Base-by-base conservation (phyloP, 192 early-diverging fungal genomes). In the Entophlyctis luteolus region DNA sequence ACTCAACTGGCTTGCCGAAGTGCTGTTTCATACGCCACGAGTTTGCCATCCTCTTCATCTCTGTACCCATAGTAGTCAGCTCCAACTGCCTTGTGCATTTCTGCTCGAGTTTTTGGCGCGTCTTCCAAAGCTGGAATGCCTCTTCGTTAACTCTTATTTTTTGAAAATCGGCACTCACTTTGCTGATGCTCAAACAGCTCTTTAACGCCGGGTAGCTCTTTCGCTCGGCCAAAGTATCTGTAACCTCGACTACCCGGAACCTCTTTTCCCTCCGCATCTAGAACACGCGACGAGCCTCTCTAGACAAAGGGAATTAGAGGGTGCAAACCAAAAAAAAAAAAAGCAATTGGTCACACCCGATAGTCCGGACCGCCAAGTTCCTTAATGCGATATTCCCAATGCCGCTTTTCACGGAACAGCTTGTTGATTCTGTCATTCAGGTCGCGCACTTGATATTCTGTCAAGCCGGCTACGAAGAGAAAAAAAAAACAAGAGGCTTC, bases 371-470 rank as follows among this genome's bases (percentile, higher is more conserved):
- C 95, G 47, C 95, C 96, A 1, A 99, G 82, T 74, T 94, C 92
- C 55, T 84, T 79, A 62, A 99, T 92, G 38, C 91, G 85, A 49
- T 84, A 75, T 50, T 98, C 96, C 96, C 94, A 98, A 55, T 88
- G 85, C 48, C 86, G 79, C 71, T 97, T 97, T 73, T 94, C 90
- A 33, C 92, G 83, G 72, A 97, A 80, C 34, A 90, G 76, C 73
- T 92, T 93, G 79, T 99, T 99, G 80, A 99, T 96, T 31, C 89
- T 87, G 75, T 99, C 96, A 76, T 99, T 99, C 49, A 94, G 75
- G 66, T 97, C 94, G 35, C 95, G 81, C 47, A 99, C 86, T 68
- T 95, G 91, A 60, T 89, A 85, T 45, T 96, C 94, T n/a, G 90
- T 90, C 48, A 98, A 72, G 36, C 83, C 79, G 35, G 83, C 92